These are phyloP conservation scores for Paraphaeosphaeria minitans DNA, from an alignment of 2,329 filamentous ascomycete species.

Conservation along the genomic window DNA sequence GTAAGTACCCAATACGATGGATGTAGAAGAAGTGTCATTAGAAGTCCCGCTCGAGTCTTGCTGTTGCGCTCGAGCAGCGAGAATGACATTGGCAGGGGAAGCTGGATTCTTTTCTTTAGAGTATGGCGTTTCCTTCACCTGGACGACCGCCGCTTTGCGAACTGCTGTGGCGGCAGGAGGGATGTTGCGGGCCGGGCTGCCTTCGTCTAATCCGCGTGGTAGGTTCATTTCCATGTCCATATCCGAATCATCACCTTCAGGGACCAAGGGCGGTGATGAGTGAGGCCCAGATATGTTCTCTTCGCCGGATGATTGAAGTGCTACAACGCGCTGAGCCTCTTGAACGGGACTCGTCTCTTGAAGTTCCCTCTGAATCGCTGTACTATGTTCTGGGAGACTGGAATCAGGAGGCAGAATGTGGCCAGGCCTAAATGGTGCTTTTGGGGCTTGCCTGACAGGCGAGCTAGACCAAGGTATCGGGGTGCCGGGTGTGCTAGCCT, in stretches of 20 bases:
- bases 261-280: conserved; percentile 24
- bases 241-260: conserved; percentile 23
- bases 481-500: conserved; percentile 1
- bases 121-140: conserved; percentile 40
- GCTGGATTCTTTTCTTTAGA: conserved; percentile 21
- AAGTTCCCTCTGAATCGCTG: background rate
- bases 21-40: conserved; percentile 29
- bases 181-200: background rate
- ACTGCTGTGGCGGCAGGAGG: background rate
- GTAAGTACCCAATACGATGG: conserved; percentile 34
- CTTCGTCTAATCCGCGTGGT: conserved; percentile 37
- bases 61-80: conserved; percentile 13
- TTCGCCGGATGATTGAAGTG: conserved; percentile 20
- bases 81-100: background rate
- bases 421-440: conserved; percentile 11
- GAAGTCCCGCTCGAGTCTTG: conserved; percentile 20
- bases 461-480: conserved; percentile 29
- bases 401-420: conserved; percentile 39
- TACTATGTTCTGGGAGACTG: conserved; percentile 18
- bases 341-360: background rate
- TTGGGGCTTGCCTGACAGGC: conserved; percentile 23
- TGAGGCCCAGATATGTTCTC: conserved; percentile 10
- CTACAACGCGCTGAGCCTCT: background rate
- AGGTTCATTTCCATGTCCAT: conserved; percentile 41
- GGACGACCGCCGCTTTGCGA: conserved; percentile 21